Evolutionary conservation across 306 rosid species (phyloP), one percentile per base, ranked within the genome.

Genomic region (Corylus avellana): DNA sequence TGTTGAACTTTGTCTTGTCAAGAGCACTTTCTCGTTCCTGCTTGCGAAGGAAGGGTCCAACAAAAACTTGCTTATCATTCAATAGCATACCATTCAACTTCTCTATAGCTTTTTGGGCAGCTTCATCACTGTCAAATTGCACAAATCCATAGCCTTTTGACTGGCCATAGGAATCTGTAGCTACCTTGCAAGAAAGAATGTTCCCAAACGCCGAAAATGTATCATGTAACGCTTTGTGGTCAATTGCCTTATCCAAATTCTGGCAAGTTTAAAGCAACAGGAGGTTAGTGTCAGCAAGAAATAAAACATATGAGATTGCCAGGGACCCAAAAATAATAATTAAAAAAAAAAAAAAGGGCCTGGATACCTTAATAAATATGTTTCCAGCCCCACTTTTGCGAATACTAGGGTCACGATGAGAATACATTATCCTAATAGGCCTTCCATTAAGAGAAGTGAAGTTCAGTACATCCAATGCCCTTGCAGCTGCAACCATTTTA

Each of bases 131-230:
- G 49, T 96, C 98, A 46, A 89, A 96, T 88, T 96, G 99, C 10
- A 96, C 98, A 88, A 96, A 96, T 72, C 99, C 99, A 87, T 91
- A 93, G 75, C 99, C 99, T 77, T 91, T 96, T 18, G 99, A 96
- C 79, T 93, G 97, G 68, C 98, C 99, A 62, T 91, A 75, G 54
- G 93, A 39, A 76, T 96, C 99, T 0, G 90, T 88, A 62, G 99
- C 96, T 48, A 96, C 98, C 90, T 96, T 96, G 87, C 99, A 96
- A 44, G 99, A 96, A 71, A 96, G 94, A 81, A 96, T 90, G 74
- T 69, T 89, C 73, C 99, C 99, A 84, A 96, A 96, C 13, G 93
- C 70, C 78, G 97, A 93, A 72, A 96, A 96, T 2, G 98, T 96
- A 59, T 96, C 99, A 70, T 91, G 96, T 49, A 96, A 79, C 2